Conservation (phyloP, 306 rosid genomes). For the Carpinus fangiana region DNA sequence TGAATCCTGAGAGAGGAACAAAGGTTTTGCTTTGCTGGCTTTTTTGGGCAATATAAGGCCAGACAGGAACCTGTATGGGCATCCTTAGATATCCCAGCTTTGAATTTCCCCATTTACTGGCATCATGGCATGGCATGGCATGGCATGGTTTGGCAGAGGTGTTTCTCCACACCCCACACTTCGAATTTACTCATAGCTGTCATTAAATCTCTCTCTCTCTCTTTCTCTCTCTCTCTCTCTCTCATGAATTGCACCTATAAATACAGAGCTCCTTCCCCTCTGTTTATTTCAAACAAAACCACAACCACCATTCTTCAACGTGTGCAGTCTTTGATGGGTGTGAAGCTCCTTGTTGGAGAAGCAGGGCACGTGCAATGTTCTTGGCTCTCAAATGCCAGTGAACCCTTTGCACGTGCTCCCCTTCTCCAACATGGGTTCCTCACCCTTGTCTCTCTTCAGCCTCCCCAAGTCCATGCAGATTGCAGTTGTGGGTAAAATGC, state of each 20-base stretch:
- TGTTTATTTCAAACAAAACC: conserved; percentile 16
- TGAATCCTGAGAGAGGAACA: conserved; percentile 5
- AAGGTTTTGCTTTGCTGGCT: conserved; percentile 7
- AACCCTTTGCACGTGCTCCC: conserved; percentile 77
- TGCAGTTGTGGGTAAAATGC: conserved; percentile 9
- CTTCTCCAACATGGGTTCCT: conserved; percentile 84
- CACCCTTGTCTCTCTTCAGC: conserved; percentile 26
- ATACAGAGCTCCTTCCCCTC: conserved; percentile 36
- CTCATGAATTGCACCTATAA: conserved; percentile 37
- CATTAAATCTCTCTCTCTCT: conserved; percentile 17
- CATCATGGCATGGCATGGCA: conserved; percentile 41
- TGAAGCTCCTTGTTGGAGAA: conserved; percentile 90
- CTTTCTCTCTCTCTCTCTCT: conserved; percentile 4
- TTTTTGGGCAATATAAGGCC: conserved; percentile 47
- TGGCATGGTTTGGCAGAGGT: conserved; percentile 34
- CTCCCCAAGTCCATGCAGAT: neutral
- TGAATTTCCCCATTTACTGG: conserved; percentile 38
- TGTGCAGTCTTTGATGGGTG: conserved; percentile 40
- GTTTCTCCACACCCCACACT: conserved; percentile 22
- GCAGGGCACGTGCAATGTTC: conserved; percentile 97
- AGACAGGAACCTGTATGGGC: conserved; percentile 44
- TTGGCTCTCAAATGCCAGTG: conserved; percentile 18
- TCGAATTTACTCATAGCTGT: conserved; percentile 40
- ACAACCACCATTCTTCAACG: conserved; percentile 14
- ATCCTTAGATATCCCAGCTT: conserved; percentile 42